Evolutionary conservation across 805 yeast genomes (phyloP).

Genomic region (Barnettozyma californica): DNA sequence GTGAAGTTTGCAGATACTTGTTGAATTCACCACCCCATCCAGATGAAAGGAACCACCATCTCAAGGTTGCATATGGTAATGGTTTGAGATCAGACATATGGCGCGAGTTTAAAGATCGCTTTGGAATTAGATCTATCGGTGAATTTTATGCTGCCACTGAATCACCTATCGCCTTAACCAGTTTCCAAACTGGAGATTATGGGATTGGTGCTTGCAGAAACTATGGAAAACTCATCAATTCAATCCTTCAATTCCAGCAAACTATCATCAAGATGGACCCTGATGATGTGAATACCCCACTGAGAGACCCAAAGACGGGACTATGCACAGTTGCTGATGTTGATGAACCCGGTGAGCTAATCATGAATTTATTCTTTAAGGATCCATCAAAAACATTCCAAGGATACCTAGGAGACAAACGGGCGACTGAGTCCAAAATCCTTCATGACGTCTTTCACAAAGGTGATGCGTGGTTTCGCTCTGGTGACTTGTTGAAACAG

Average conservation of each 20-base stretch:
- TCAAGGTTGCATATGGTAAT: constrained; percentile 79
- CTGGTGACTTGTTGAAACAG: constrained; percentile 74
- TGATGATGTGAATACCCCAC: constrained; percentile 66
- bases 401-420: constrained; percentile 79
- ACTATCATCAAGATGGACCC: constrained; percentile 71
- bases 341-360: constrained; percentile 81
- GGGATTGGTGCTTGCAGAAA: constrained; percentile 89
- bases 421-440: constrained; percentile 75
- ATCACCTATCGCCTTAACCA: constrained; percentile 83
- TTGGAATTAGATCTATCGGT: constrained; percentile 69
- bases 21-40: constrained; percentile 61
- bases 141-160: constrained; percentile 95
- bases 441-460: constrained; percentile 65
- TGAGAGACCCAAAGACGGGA: constrained; percentile 64
- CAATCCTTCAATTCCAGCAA: constrained; percentile 47
- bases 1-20: constrained; percentile 88
- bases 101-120: constrained; percentile 71
- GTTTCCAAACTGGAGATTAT: constrained; percentile 66
- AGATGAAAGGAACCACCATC: constrained; percentile 56
- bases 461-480: constrained; percentile 89
- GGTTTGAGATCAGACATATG: constrained; percentile 89
- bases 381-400: constrained; percentile 76
- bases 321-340: constrained; percentile 46
- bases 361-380: constrained; percentile 64
- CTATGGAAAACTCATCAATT: constrained; percentile 58